These are phyloP conservation scores for Candida michaelii DNA, from an alignment of 805 yeast genomes.

Conservation along the genomic window DNA sequence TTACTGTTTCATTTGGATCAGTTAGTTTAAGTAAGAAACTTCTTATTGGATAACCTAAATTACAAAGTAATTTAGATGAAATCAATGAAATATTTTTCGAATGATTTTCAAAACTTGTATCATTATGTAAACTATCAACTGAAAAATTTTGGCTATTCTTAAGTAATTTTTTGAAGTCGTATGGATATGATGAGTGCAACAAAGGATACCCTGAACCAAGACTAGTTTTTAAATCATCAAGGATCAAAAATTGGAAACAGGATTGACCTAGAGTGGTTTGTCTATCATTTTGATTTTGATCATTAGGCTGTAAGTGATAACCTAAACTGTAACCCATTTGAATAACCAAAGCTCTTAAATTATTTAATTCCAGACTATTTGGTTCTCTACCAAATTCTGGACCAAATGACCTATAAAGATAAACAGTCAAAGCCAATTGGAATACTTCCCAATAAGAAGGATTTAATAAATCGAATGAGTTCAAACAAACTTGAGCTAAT, in stretches of 20 bases:
- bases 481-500: slow-evolving; percentile 25
- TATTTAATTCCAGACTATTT: background rate
- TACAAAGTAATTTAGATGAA: background rate
- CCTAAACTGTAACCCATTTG: slow-evolving; percentile 70
- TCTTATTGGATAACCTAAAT: background rate
- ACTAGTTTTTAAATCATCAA: background rate
- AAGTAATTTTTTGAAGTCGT: background rate
- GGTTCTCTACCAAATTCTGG: slow-evolving; percentile 11
- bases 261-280: background rate
- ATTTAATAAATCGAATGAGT: slow-evolving; percentile 24
- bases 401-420: slow-evolving; percentile 5
- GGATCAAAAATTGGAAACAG: background rate
- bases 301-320: slow-evolving; percentile 19
- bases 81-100: background rate
- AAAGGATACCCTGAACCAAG: slow-evolving; percentile 6
- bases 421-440: slow-evolving; percentile 25
- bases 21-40: background rate
- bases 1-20: background rate
- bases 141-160: background rate
- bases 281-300: background rate
- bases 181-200: slow-evolving; percentile 1
- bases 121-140: background rate
- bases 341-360: slow-evolving; percentile 49
- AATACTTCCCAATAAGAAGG: slow-evolving; percentile 38
- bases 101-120: background rate